Base-by-base conservation (phyloP, 2,329 filamentous ascomycete genomes). In the Clonostachys sp. region DNA sequence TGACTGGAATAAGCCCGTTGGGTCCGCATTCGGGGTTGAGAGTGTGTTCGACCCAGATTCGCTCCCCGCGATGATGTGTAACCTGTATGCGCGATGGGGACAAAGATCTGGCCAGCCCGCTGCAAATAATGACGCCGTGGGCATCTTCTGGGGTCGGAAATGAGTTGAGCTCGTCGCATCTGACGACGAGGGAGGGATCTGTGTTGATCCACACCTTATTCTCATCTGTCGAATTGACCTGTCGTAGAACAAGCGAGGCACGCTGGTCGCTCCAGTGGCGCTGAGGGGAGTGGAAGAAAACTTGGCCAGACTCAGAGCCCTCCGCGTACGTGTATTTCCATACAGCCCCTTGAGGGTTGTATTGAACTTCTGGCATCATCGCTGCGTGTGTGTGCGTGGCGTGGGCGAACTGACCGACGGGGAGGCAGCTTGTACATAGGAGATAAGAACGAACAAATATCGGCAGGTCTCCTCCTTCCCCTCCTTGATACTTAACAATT, bases 221-320 rank as follows among this genome's bases (percentile, higher is more conserved):
- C 14, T 20, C 18, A 10, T 12, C 24, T 13, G 24, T 18, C 7
- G 39, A 41, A 34, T 42, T 42, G n/a, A 35, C 40, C 12, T 41
- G 45, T 16, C 45, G 45, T 10, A 46, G 30, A 16, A 46, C 40
- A 33, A 46, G 16, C 6, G 45, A 41, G n/a, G 33, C 34, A 40
- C 40, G 39, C 16, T 34, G 38, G 17, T 46, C 18, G 39, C 40
- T 46, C 45, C 45, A 46, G 17, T 24, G 38, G 18, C 40, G 20
- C 20, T 46, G 45, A 12, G 45, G 45, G 24, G 45, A 46, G 17
- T 46, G 38, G 20, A 46, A 42, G 38, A 46, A n/a, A 33, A 35
- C 30, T n/a, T 9, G 17, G 38, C 40, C 39, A 14, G 30, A 13
- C 8, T 16, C 20, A n/a, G 45, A 24, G 16, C 45, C 45, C 34